Percentiles rank a stretch among this genome's conserved stretches.
Evolutionary conservation across 331 rosid genomes (phyloP).

Genomic region (Cydonia oblonga): DNA sequence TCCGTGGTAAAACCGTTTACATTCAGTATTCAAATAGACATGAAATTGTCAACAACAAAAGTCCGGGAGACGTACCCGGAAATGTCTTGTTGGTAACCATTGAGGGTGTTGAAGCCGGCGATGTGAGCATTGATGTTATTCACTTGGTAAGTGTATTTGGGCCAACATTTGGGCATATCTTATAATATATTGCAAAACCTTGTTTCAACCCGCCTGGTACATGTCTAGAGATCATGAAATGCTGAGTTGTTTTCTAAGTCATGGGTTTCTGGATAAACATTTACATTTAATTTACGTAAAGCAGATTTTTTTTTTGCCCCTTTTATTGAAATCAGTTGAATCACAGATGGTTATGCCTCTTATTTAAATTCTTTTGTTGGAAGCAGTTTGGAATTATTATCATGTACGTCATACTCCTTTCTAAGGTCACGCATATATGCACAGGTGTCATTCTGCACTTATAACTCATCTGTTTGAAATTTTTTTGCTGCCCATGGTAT

Average conservation of each 20-base stretch:
- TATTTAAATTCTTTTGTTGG: slow-evolving; percentile 68
- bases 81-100: slow-evolving; percentile 74
- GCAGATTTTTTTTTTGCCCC: background rate
- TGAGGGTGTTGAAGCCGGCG: slow-evolving; percentile 88
- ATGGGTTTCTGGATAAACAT: background rate
- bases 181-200: slow-evolving; percentile 4
- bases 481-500: slow-evolving; percentile 23
- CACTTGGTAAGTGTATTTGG: slow-evolving; percentile 48
- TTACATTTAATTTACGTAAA: background rate
- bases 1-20: slow-evolving; percentile 74
- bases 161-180: background rate
- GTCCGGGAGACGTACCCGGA: slow-evolving; percentile 52
- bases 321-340: slow-evolving; percentile 43
- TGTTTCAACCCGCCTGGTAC: background rate
- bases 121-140: slow-evolving; percentile 82
- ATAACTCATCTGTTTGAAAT: slow-evolving; percentile 45
- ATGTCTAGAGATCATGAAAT: slow-evolving; percentile 1
- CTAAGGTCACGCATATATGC: slow-evolving; percentile 73
- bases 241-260: background rate
- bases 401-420: slow-evolving; percentile 68
- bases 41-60: slow-evolving; percentile 45
- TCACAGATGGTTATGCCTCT: slow-evolving; percentile 63
- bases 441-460: slow-evolving; percentile 94
- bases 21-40: slow-evolving; percentile 83
- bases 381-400: slow-evolving; percentile 83